Base-by-base conservation (phyloP, 345 rosid genomes). In the Linum tenue region DNA sequence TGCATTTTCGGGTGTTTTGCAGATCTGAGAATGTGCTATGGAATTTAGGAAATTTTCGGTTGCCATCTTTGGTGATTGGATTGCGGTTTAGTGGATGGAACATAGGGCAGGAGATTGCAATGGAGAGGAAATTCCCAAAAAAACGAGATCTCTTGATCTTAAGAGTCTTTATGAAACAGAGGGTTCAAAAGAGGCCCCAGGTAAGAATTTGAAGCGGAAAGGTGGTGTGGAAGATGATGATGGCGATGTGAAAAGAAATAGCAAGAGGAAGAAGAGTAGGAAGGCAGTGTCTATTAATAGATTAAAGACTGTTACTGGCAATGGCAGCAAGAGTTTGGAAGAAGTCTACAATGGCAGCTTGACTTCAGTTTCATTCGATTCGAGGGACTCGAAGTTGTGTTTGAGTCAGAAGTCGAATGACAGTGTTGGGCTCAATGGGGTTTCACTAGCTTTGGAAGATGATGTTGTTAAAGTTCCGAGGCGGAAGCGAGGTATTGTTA, bases 81-180 rank as follows among this genome's bases (percentile, higher is more conserved):
- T 78, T 67, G 84, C 77, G 81, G 62, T 63, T 42, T 72, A 75
- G 81, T 86, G 80, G 81, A 92, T 92, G 98, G 98, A 90, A 84
- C 76, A 79, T 80, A 82, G 84, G 67, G 64, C 80, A 74, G 86
- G 75, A 64, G 79, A 72, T 80, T 82, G 87, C 64, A 72, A 84
- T 85, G 98, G 88, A 77, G 83, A 69, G 79, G 87, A 80, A 79
- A 77, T 81, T 80, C 80, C 86, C 63, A 80, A 80, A 81, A 88
- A 81, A 78, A 74, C 94, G 44, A 92, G 94, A 80, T 88, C 95
- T 4, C 74, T 92, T 91, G 98, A 90, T 80, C 86, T 90, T 66
- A 92, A 85, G 80, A 92, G 88, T 78, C 63, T 92, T 44, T 92
- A 90, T 70, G 69, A 86, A 50, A 72, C 84, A 48, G 79, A 73